These are phyloP conservation scores for Colletotrichum limetticola DNA, from an alignment of 2,329 filamentous ascomycete species.

Conservation along the genomic window DNA sequence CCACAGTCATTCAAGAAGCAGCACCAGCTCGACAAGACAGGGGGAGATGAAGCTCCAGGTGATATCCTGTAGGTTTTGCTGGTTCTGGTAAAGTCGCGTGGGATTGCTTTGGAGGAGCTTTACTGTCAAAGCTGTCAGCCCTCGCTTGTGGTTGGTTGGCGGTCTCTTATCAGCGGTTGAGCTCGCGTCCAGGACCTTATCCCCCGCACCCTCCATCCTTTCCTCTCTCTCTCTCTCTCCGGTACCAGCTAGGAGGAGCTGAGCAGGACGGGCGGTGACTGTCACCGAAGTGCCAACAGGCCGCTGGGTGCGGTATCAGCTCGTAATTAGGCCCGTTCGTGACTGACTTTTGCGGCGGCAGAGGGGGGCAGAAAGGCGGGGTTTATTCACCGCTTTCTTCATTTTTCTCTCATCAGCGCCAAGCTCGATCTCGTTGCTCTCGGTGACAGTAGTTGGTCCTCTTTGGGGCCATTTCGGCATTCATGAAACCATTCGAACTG, in stretches of 20 bases:
- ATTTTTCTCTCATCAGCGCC: neutral
- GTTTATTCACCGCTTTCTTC: constrained; percentile 2
- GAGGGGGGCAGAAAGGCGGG: constrained; percentile 12
- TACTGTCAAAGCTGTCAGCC: constrained; percentile 21
- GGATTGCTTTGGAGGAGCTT: constrained; percentile 28
- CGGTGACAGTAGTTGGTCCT: neutral
- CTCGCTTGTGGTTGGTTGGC: constrained; percentile 19
- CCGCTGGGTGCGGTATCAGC: neutral
- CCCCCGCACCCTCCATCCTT: constrained; percentile 20
- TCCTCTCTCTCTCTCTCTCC: neutral
- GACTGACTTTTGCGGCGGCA: neutral
- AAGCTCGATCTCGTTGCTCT: constrained; percentile 1
- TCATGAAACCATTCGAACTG: constrained; percentile 8
- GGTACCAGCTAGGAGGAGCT: neutral
- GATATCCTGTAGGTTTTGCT: neutral
- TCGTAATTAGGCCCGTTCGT: neutral
- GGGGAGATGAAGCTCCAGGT: neutral
- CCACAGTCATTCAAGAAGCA: neutral
- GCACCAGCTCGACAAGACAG: neutral
- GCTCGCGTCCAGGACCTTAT: constrained; percentile 31
- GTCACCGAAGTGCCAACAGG: neutral
- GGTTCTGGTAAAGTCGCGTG: constrained; percentile 8
- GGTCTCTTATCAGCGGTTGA: constrained; percentile 26
- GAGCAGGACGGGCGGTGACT: constrained; percentile 1
- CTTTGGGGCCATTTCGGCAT: constrained; percentile 7